Base-by-base conservation (phyloP, 179 eudicot species). In the Nepenthes alata region DNA sequence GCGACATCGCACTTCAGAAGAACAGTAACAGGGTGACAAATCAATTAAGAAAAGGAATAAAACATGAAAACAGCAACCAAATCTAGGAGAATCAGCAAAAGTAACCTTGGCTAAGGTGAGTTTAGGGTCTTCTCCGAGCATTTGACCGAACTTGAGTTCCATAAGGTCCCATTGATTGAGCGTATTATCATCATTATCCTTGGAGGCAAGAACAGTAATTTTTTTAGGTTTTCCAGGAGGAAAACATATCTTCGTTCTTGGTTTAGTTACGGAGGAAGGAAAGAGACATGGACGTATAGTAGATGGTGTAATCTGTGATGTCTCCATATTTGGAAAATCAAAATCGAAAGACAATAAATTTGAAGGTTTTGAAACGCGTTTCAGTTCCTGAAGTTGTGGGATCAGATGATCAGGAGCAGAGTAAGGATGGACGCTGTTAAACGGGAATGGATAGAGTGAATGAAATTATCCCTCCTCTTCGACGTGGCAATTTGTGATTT, bases 91-190 rank as follows among this genome's bases (percentile, higher is more conserved):
- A 35, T 47, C 2, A 14, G 4, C 6, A 13, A 47, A 37, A 63
- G 44, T 15, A 38, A 93, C 98, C 96, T 93, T 93, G 60, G 96
- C 88, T 5, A 85, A 59, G 37, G 98, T 93, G 60, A 93, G 86
- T 58, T 93, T 85, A 25, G 98, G 96, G 72, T 93, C 90, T 73
- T 93, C 96, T 37, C 95, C 96, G 36, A 89, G 57, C 85, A 89
- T 74, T 70, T 66, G 72, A 12, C 96, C 98, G 62, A 86, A 93
- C 58, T 89, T 80, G 60, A 86, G 81, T 74, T 93, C 90, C 88
- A 86, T 83, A 62, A 73, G 82, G 61, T 86, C 96, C 82, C 80
- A 79, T 55, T 73, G 72, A 67, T 75, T 80, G 58, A 87, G 60
- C 35, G 80, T 69, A 34, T 14, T 57, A 44, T 62, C 53, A 35